A percentile compares a stretch with the other conserved stretches of the same genome.
Conservation (phyloP, 768 basidiomycete genomes). For the Melanogaster broomeanus region DNA sequence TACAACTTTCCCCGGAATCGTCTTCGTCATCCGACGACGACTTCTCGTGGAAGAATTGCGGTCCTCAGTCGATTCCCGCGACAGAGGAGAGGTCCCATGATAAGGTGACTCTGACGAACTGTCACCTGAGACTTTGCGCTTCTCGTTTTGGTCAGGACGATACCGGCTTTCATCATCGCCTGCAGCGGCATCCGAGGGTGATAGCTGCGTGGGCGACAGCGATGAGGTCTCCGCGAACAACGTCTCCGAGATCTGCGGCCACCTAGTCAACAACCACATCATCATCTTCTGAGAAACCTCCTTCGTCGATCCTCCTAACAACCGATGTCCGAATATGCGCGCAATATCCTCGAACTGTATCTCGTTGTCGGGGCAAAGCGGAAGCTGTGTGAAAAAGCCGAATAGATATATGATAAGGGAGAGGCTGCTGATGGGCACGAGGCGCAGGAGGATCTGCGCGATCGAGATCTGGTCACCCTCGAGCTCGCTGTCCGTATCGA, state of each 20-base stretch:
- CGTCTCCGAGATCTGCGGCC: constrained; percentile 26
- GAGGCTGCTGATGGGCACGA: constrained; percentile 44
- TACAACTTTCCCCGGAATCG: constrained; percentile 15
- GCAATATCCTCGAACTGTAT: constrained; percentile 47
- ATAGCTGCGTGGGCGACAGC: constrained; percentile 1
- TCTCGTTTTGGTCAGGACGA: constrained; percentile 11
- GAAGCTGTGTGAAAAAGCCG: constrained; percentile 52
- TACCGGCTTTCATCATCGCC: neutral
- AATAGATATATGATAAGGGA: constrained; percentile 47
- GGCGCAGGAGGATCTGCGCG: constrained; percentile 51
- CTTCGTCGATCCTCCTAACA: constrained; percentile 38
- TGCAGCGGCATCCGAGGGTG: neutral
- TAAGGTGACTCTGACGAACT: neutral
- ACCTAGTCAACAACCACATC: constrained; percentile 34
- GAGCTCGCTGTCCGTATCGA: constrained; percentile 20
- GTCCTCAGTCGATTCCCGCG: constrained; percentile 17
- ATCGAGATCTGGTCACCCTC: constrained; percentile 37
- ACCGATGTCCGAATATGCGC: constrained; percentile 44
- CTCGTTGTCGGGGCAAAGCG: constrained; percentile 50
- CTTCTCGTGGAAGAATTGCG: neutral
- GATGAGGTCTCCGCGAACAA: constrained; percentile 23
- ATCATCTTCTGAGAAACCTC: constrained; percentile 29
- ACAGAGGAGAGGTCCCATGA: constrained; percentile 6
- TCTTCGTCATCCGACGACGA: constrained; percentile 12
- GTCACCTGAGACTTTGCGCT: constrained; percentile 13